Conservation (phyloP, 805 yeast genomes). For the Kuraishia hungarica region DNA sequence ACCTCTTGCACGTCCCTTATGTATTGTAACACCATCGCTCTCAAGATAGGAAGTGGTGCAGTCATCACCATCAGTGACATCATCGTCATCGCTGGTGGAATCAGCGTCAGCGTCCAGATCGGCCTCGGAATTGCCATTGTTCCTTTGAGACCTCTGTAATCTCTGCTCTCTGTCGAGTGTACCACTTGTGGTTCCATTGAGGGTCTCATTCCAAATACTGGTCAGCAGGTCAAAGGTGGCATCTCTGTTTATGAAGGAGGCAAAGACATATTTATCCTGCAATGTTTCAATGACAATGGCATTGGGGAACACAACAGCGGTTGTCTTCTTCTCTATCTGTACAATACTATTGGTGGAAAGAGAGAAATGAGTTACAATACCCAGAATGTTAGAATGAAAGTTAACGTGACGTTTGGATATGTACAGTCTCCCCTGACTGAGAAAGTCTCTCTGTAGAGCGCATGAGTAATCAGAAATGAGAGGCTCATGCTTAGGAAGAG, state of each 20-base stretch:
- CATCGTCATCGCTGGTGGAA: conserved; percentile 4
- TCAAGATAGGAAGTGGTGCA: conserved; percentile 1
- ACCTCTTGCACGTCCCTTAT: background rate
- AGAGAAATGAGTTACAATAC: conserved; percentile 51
- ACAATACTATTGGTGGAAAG: conserved; percentile 56
- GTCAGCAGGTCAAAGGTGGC: conserved; percentile 39
- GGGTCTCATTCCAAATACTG: conserved; percentile 49
- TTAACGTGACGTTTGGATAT: conserved; percentile 46
- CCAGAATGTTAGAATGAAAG: conserved; percentile 61
- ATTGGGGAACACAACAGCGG: conserved; percentile 64
- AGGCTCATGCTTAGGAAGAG: conserved; percentile 39
- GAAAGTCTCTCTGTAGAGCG: conserved; percentile 57
- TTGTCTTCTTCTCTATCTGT: conserved; percentile 54
- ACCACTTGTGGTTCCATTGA: conserved; percentile 14
- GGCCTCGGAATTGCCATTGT: conserved; percentile 12
- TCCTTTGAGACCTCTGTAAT: background rate
- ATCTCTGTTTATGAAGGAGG: conserved; percentile 58
- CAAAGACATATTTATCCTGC: conserved; percentile 56
- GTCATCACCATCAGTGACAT: conserved; percentile 17
- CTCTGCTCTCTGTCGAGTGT: background rate
- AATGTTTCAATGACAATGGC: conserved; percentile 57
- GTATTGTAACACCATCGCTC: background rate
- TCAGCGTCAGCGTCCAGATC: conserved; percentile 11
- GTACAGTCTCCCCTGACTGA: conserved; percentile 60
- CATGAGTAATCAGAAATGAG: conserved; percentile 57